Base-by-base conservation (phyloP, 2,329 filamentous ascomycete genomes). In the Helotiales sp. region DNA sequence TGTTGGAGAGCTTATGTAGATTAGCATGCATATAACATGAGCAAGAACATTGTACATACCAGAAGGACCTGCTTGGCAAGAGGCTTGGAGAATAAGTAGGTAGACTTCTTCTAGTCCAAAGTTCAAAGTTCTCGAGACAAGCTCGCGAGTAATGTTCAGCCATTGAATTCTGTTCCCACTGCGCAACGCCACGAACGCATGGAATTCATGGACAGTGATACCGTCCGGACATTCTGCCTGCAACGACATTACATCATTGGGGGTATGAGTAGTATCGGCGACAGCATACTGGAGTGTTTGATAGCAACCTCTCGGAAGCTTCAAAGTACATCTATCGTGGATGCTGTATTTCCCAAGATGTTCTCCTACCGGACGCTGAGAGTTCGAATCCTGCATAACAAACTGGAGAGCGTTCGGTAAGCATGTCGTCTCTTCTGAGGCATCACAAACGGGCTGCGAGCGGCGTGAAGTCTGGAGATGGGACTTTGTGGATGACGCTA, bases 131-230 rank as follows among this genome's bases (percentile, higher is more conserved):
- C 83, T 82, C 0, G 79, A 77, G 0, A 77, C 75, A 2, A 90
- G 74, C 70, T 89, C 83, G 0, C 79, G 72, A 0, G 87, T 72
- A 2, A 90, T 82, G 62, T 88, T 89, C 8, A 79, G 72, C 84
- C 86, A 90, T 17, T 66, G 64, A 59, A 66, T 40, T 45, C 64
- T 34, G 20, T 63, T 20, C 2, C 64, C 60, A 30, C 52, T 59
- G 6, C 83, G 80, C 2, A 90, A 69, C 0, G 81, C 73, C 0
- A 80, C 79, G n/a, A 89, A 81, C 0, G 82, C 78, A 60, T 85
- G 84, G 73, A 82, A 89, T 62, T 91, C 86, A 0, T 83, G 81
- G 0, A 87, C 66, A 0, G 82, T 79, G 64, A 91, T 77, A 24
- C 81, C 71, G 0, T 64, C 11, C 0, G 87, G 86, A 58, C 86